A percentile compares a stretch with the other conserved stretches of the same genome.
Conservation (phyloP, 371 early-diverging fungal genomes). For the Homolaphlyctis polyrhiza region DNA sequence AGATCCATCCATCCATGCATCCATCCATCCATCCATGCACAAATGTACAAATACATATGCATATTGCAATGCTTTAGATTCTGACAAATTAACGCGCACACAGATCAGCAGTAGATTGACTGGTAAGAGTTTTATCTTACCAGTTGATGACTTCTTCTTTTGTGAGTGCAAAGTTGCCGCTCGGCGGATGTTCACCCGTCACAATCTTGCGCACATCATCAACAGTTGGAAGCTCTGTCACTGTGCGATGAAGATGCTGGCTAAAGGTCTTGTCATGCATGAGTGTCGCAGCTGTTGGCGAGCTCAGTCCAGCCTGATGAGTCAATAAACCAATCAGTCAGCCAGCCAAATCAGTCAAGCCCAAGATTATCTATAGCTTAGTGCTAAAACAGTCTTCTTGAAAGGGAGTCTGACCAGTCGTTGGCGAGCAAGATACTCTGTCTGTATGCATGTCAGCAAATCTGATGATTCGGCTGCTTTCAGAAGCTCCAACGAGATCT, state of each 20-base stretch:
- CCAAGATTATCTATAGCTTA: too few species aligned
- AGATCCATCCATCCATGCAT: too few species aligned
- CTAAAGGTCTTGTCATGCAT: neutral
- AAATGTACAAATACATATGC: too few species aligned
- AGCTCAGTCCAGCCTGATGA: too few species aligned
- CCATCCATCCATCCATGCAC: too few species aligned
- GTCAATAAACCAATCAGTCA: too few species aligned
- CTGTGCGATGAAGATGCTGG: neutral
- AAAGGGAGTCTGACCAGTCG: too few species aligned
- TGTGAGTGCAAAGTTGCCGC: neutral
- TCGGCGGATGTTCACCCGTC: neutral
- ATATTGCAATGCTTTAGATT: too few species aligned
- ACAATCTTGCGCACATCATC: neutral
- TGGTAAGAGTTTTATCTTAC: neutral
- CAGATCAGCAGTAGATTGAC: neutral
- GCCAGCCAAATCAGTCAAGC: too few species aligned
- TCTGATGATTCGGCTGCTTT: neutral
- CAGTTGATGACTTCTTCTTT: neutral
- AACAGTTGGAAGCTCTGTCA: neutral
- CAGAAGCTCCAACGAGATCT: neutral
- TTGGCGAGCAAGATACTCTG: neutral
- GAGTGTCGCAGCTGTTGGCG: neutral
- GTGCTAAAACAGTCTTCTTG: too few species aligned
- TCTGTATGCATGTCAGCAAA: neutral
- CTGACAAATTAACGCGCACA: neutral